A percentile compares a stretch with the other conserved stretches of the same genome.
phyloP scores from a whole-genome alignment of 495 filamentous ascomycete genomes.

The Penicillium herquei region DNA sequence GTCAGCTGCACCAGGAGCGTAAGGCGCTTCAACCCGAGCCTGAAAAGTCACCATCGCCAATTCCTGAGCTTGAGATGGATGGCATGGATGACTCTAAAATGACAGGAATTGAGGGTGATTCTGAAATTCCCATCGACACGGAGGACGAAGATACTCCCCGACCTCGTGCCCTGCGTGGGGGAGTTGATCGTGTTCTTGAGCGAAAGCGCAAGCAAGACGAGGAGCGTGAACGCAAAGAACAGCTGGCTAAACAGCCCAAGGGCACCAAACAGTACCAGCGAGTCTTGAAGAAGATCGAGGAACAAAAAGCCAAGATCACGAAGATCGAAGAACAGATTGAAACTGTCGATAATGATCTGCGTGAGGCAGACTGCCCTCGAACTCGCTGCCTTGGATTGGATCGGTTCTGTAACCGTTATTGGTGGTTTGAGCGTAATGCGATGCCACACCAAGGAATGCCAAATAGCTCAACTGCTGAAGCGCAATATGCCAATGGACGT shows the following conservation, averaged over 20 bases:
- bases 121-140: conserved; percentile 51
- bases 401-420: conserved; percentile 96
- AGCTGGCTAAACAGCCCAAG: conserved; percentile 79
- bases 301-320: conserved; percentile 73
- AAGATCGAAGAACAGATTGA: conserved; percentile 81
- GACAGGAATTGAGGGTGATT: conserved; percentile 61
- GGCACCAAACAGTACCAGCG: conserved; percentile 85
- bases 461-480: conserved; percentile 79
- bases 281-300: conserved; percentile 81
- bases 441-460: conserved; percentile 94
- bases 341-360: conserved; percentile 82
- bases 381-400: conserved; percentile 88
- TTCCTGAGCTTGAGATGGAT: conserved; percentile 54
- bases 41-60: conserved; percentile 59
- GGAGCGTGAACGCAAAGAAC: conserved; percentile 75
- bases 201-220: conserved; percentile 81
- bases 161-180: conserved; percentile 74
- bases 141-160: conserved; percentile 60
- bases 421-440: conserved; percentile 98
- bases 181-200: conserved; percentile 72
- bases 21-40: conserved; percentile 77
- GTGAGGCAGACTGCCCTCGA: conserved; percentile 88
- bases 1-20: conserved; percentile 77
- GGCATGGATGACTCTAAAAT: conserved; percentile 62
- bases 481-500: conserved; percentile 88